Evolutionary conservation across 495 filamentous ascomycete species (phyloP), one percentile per base, ranked within the genome.

Genomic region (Bacidia rubella): DNA sequence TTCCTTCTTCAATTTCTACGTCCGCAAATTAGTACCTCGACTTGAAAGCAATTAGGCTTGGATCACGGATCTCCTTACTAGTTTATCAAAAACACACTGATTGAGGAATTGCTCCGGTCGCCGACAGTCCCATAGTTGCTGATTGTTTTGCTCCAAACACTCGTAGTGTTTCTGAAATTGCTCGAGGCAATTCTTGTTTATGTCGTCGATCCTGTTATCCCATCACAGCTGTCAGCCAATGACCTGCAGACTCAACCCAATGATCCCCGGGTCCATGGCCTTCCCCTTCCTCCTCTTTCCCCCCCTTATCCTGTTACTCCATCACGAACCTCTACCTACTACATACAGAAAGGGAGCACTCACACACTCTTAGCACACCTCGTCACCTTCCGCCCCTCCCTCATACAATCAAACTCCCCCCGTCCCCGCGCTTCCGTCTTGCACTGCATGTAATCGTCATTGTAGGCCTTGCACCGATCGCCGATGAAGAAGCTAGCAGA

Each of bases 401-500:
- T 86, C 75, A 99, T 68, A 68, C 92, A 99, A 51, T 95, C 88
- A 46, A 93, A 67, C 73, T 97, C 93, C 55, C 90, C 93, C 68
- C 73, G 78, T 50, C 92, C 93, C 48, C 81, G 76, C 44, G 86
- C 76, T 73, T 94, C 86, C 47, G 77, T 84, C 82, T 97, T 99
- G 81, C 92, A 99, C 70, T 92, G 81, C 89, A 99, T 97, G 70
- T 80, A 99, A 70, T 99, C 92, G 72, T 99, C 92, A 70, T 96
- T 98, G 74, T 87, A 99, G 45, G 85, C 74, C 63, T 78, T 82
- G 80, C 92, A 99, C 60, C 90, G 81, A 55, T 87, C 89, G 45
- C 92, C 92, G 66, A 99, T 99, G 65, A 96, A 97, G 76, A 82
- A 99, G n/a, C 87, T 79, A 17, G 92, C 93, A 56, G 85, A 90